A percentile compares a stretch with the other conserved stretches of the same genome.
Evolutionary conservation across 1,284 basidiomycete species (phyloP).

Genomic region (Coriolopsis trogii): DNA sequence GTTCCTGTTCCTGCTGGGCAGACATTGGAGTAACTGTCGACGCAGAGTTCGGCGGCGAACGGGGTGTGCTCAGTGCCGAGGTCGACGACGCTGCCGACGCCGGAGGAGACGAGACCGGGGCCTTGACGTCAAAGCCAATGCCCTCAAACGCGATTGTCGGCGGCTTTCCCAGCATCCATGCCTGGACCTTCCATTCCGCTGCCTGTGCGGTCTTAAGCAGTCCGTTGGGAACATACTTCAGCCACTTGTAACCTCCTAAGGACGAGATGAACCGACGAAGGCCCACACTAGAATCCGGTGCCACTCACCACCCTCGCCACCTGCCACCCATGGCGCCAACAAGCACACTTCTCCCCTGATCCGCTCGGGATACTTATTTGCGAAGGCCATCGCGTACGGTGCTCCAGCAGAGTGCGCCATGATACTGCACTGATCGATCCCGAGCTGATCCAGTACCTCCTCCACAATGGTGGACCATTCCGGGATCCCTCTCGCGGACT

Average conservation of each 20-base stretch:
- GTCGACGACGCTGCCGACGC: slow-evolving; percentile 17
- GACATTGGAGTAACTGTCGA: slow-evolving; percentile 17
- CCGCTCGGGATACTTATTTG: slow-evolving; percentile 72
- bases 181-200: slow-evolving; percentile 95
- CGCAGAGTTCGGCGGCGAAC: slow-evolving; percentile 14
- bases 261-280: not conserved
- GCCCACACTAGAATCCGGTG: not conserved
- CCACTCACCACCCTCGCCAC: slow-evolving; percentile 81
- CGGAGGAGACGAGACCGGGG: slow-evolving; percentile 23
- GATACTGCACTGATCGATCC: slow-evolving; percentile 81
- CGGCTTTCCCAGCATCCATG: slow-evolving; percentile 95
- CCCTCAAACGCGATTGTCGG: slow-evolving; percentile 80
- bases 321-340: slow-evolving; percentile 95
- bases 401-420: slow-evolving; percentile 98
- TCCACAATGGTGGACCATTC: slow-evolving; percentile 93
- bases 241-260: slow-evolving; percentile 87
- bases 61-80: slow-evolving; percentile 12
- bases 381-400: slow-evolving; percentile 91
- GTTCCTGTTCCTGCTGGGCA: slow-evolving; percentile 35
- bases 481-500: slow-evolving; percentile 77
- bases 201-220: slow-evolving; percentile 94
- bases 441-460: slow-evolving; percentile 84
- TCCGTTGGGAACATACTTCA: slow-evolving; percentile 94
- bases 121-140: slow-evolving; percentile 68
- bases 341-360: slow-evolving; percentile 87